Base-by-base conservation (phyloP, 176 grass and related monocot species). In the Rhipidocladum racemiflorum region DNA sequence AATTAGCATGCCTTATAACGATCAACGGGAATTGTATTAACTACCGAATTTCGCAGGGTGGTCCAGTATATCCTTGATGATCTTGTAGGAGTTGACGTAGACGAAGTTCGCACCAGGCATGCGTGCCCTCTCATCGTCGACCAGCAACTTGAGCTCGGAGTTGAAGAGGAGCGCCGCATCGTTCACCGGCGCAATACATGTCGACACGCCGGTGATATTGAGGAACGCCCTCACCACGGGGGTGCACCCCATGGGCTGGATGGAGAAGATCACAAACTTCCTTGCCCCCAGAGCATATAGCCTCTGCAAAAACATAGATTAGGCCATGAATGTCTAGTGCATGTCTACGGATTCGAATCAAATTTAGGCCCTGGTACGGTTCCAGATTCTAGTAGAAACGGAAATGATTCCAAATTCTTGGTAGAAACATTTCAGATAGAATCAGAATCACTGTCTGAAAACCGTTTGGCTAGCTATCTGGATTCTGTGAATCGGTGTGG, bases 231-330 rank as follows among this genome's bases (percentile, higher is more conserved):
- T 56, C 53, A 90, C 91, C 73, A 83, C 82, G 0, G 91, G 91
- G 40, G 84, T 25, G 68, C 91, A 93, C 23, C 91, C 91, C 7
- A 80, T 88, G 46, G 88, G 76, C 70, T 93, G 91, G 73, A 93
- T 82, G 15, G 91, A 86, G 82, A 93, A 93, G 39, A 93, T 3
- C 54, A 88, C 85, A 12, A 90, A 93, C 76, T 93, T 93, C 68
- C 85, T 85, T 2, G 85, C 91, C 28, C 91, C 91, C 0, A 93
- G 69, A 61, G 36, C 70, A 18, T 93, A 88, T 11, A 90, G 75
- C 48, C 73, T 88, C 91, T 93, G 82, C 15, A 59, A 16, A 4
- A 12, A 16, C 23, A 34, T 49, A n/a, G 30, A 49, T 39, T n/a
- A 28, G 10, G 27, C 27, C 16, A 38, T 60, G 61, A 48, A 48